Base-by-base conservation (phyloP, 1,284 basidiomycete genomes). In the Trichosporon inkin region DNA sequence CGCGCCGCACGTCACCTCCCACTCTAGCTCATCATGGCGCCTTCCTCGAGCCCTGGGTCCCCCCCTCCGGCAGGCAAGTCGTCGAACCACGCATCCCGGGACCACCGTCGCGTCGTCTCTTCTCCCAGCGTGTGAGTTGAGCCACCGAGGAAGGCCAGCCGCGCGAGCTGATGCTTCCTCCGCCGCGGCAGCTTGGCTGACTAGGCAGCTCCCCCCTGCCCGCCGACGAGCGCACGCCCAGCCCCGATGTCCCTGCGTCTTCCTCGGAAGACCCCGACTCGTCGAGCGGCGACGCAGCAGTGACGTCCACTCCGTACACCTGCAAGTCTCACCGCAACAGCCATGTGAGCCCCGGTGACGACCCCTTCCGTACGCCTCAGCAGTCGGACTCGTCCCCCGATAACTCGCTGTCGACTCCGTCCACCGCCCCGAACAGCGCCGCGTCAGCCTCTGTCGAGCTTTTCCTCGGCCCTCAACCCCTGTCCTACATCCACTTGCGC, bases 391-490 rank as follows among this genome's bases (percentile, higher is more conserved):
- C 56, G 3, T 62, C 64, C n/a, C 39, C 28, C 13, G 57, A 59
- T 34, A 55, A 51, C 40, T 60, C 61, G 1, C 47, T 63, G 28
- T 55, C 41, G 10, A 66, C 60, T 6, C 64, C 59, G 0, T 57
- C 55, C 13, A 59, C 57, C 14, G 59, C 34, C 11, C 51, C 54
- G 8, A 36, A 55, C 39, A 61, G 59, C 57, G 53, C 28, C 16
- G 57, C 47, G 22, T 62, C 64, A 1, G 20, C 51, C 32, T 60
- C 62, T 6, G 39, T 66, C 24, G 64, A 66, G 39, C 61, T 66
- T 37, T 59, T 61, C 57, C 61, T 66, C 32, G 64, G 64, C 3
- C 62, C 64, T n/a, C 64, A 66, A 60, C 64, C 64, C 32, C 47
- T 59, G 16, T 58, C 64, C 5, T 66, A 55, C 22, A 56, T 66